These are phyloP conservation scores for Wickerhamiella sorbophila DNA, from an alignment of 805 yeast species.

Conservation along the genomic window DNA sequence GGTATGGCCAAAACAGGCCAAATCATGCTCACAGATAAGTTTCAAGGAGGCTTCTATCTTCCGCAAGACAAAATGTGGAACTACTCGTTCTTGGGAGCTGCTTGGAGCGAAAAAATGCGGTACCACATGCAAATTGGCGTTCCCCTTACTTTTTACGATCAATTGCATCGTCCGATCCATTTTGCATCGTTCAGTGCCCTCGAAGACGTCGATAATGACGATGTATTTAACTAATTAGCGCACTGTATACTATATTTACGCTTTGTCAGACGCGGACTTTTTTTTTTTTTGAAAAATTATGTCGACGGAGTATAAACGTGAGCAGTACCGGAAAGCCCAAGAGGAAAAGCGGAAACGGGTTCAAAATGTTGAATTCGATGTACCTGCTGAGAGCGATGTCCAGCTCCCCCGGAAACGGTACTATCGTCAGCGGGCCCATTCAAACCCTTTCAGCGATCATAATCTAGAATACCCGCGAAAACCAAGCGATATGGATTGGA, in stretches of 20 bases:
- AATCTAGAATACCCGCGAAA: slow-evolving; percentile 70
- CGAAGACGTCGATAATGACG: slow-evolving; percentile 31
- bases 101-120: slow-evolving; percentile 51
- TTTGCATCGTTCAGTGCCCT: slow-evolving; percentile 60
- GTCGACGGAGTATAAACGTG: slow-evolving; percentile 20
- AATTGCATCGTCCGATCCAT: slow-evolving; percentile 77
- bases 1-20: slow-evolving; percentile 41
- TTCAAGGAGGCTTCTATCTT: slow-evolving; percentile 71
- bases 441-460: slow-evolving; percentile 95
- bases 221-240: slow-evolving; percentile 31
- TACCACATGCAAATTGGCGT: slow-evolving; percentile 58
- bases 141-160: slow-evolving; percentile 75
- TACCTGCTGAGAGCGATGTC: slow-evolving; percentile 17
- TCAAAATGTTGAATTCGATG: slow-evolving; percentile 34
- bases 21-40: slow-evolving; percentile 54
- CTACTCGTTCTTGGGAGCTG: slow-evolving; percentile 73
- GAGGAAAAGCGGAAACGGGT: slow-evolving; percentile 34
- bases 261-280: neutral
- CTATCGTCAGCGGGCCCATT: slow-evolving; percentile 94
- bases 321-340: slow-evolving; percentile 31
- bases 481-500: slow-evolving; percentile 85
- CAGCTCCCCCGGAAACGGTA: slow-evolving; percentile 66
- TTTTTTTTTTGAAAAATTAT: too few relatives aligned
- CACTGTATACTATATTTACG: neutral
- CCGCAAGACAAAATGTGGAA: slow-evolving; percentile 86